Conservation (phyloP, 23 red algal genomes). For the Gracilaria gracilis region DNA sequence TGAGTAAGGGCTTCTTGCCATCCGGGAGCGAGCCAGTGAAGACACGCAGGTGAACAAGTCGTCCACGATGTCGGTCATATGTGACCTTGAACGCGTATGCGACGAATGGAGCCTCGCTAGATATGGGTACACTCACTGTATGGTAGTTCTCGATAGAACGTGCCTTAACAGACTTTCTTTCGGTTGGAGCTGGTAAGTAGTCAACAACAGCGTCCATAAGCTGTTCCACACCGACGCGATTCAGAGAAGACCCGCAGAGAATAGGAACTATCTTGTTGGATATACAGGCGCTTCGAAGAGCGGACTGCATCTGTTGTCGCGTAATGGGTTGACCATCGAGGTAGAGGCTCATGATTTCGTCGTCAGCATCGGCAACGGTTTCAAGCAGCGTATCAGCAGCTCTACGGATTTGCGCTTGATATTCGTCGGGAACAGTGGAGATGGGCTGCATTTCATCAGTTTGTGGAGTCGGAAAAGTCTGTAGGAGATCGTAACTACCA, state of each 20-base stretch:
- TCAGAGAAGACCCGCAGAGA: conserved; percentile 88
- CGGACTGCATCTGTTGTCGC: conserved; percentile 28
- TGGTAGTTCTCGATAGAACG: background rate
- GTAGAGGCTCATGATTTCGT: conserved; percentile 73
- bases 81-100: conserved; percentile 95
- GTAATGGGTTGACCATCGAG: conserved; percentile 59
- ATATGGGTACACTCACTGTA: background rate
- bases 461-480: background rate
- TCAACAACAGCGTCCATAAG: conserved; percentile 89
- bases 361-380: conserved; percentile 87
- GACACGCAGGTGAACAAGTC: conserved; percentile 84
- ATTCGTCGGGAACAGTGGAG: background rate
- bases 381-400: conserved; percentile 79
- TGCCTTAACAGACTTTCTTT: conserved; percentile 18
- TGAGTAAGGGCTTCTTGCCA: conserved; percentile 43
- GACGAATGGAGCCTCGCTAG: conserved; percentile 56
- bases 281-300: conserved; percentile 77
- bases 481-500: conserved; percentile 35
- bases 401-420: conserved; percentile 24
- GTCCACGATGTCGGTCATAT: conserved; percentile 88
- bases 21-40: conserved; percentile 64
- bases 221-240: conserved; percentile 80
- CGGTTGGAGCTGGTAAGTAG: conserved; percentile 80
- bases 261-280: conserved; percentile 75
- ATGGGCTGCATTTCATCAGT: background rate